Conservation (phyloP, 1,139 yeast species). For the Suhomyces chickasaworum region DNA sequence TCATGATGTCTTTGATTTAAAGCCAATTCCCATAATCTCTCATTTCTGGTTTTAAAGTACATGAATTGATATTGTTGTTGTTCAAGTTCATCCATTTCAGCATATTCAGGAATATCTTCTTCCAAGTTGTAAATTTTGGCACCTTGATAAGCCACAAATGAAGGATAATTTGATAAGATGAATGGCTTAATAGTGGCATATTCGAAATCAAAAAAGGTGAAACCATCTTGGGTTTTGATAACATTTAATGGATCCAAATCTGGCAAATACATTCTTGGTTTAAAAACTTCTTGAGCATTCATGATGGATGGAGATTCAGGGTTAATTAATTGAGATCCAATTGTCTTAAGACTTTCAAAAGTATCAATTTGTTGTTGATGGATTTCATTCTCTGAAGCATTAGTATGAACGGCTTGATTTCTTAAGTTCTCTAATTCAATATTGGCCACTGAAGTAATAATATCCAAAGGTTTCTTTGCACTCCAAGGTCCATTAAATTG, state of each 20-base stretch:
- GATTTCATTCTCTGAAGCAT: constrained; percentile 24
- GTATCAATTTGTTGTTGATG: constrained; percentile 53
- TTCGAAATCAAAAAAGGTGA: constrained; percentile 78
- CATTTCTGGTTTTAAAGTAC: constrained; percentile 88
- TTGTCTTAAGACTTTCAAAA: constrained; percentile 56
- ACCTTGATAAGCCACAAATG: constrained; percentile 83
- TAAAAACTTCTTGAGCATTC: constrained; percentile 62
- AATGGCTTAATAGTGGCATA: constrained; percentile 79
- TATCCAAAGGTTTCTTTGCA: constrained; percentile 54
- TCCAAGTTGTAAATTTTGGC: constrained; percentile 76
- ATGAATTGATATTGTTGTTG: constrained; percentile 82
- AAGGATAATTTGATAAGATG: constrained; percentile 73
- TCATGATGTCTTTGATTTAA: constrained; percentile 65
- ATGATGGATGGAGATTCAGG: constrained; percentile 51
- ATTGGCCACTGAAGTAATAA: constrained; percentile 63
- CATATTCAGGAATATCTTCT: constrained; percentile 73
- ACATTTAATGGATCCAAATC: constrained; percentile 93
- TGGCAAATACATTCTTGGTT: constrained; percentile 75
- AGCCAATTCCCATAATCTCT: constrained; percentile 80
- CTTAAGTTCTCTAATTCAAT: constrained; percentile 66
- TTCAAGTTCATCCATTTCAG: constrained; percentile 66
- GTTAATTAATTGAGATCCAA: constrained; percentile 60
- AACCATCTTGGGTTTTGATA: constrained; percentile 38
- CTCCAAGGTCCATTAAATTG: constrained; percentile 76
- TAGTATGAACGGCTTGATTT: constrained; percentile 8